Percentiles rank a stretch among this genome's conserved stretches.
These are phyloP conservation scores for Tolypocladium ovalisporum DNA, from an alignment of 2,329 filamentous ascomycete species.

Conservation along the genomic window DNA sequence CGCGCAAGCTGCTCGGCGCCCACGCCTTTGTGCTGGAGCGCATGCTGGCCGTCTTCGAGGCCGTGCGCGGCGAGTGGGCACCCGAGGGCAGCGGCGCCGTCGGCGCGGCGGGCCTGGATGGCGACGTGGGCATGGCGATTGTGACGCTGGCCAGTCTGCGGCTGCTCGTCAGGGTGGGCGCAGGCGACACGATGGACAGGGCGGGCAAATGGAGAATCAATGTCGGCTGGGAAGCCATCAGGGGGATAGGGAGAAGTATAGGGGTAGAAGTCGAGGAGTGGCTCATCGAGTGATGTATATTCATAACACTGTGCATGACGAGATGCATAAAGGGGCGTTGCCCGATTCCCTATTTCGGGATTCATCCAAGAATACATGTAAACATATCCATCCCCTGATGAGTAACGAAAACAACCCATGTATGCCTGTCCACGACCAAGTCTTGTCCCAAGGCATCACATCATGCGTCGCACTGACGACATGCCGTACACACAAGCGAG, in stretches of 20 bases:
- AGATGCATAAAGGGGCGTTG: background rate
- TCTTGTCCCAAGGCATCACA: background rate
- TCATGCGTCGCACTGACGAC: background rate
- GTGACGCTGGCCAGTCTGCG: constrained; percentile 63
- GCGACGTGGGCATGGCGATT: constrained; percentile 52
- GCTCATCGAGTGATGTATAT: constrained; percentile 45
- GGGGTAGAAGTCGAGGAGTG: constrained; percentile 73
- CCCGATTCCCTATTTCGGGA: background rate
- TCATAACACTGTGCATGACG: background rate
- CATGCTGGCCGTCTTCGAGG: constrained; percentile 66
- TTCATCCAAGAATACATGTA: background rate
- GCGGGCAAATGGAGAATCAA: constrained; percentile 69
- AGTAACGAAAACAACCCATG: background rate
- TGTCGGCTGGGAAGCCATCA: constrained; percentile 66
- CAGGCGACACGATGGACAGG: constrained; percentile 54
- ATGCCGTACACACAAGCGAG: background rate
- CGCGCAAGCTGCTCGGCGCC: constrained; percentile 65
- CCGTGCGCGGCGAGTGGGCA: constrained; percentile 48
- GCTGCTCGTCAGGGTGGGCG: constrained; percentile 54
- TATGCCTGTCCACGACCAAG: background rate
- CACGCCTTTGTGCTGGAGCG: constrained; percentile 69
- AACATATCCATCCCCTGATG: background rate
- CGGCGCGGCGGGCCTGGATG: constrained; percentile 29
- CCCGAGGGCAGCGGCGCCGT: constrained; percentile 16
- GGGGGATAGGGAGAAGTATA: constrained; percentile 59